Evolutionary conservation across 73 alveolate genomes (phyloP).

Genomic region (Paramecium sexaurelia): DNA sequence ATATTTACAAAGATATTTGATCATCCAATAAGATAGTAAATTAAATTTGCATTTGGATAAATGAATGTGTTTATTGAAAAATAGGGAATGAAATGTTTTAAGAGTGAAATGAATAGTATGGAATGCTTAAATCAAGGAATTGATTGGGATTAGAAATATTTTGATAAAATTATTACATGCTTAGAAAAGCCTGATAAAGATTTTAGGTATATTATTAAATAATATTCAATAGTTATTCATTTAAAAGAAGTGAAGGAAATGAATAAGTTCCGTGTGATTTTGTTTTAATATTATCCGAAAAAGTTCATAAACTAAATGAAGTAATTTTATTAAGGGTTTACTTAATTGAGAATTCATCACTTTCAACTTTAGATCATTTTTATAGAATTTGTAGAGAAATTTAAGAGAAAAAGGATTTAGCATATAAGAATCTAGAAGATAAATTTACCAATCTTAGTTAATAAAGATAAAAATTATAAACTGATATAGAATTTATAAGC

Average conservation of each 20-base stretch:
- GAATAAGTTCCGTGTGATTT: background rate
- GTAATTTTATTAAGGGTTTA: background rate
- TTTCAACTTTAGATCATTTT: background rate
- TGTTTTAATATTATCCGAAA: background rate
- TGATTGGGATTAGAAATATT: background rate
- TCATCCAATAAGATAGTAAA: background rate
- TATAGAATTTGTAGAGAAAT: background rate
- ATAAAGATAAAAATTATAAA: background rate
- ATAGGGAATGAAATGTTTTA: background rate
- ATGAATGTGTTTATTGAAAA: background rate
- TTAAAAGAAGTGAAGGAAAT: background rate
- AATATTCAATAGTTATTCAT: background rate
- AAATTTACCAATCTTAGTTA: background rate
- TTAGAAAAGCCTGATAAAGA: background rate
- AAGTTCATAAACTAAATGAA: background rate
- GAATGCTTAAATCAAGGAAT: slow-evolving; percentile 12
- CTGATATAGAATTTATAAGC: background rate
- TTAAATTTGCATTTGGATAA: background rate
- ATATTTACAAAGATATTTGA: background rate
- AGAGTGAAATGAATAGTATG: background rate
- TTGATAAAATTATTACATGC: background rate
- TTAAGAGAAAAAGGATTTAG: background rate
- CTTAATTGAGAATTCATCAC: background rate
- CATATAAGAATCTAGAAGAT: background rate
- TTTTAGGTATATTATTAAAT: background rate